phyloP scores from a whole-genome alignment of 2,329 filamentous ascomycete genomes.

The Aspergillus sojae region DNA sequence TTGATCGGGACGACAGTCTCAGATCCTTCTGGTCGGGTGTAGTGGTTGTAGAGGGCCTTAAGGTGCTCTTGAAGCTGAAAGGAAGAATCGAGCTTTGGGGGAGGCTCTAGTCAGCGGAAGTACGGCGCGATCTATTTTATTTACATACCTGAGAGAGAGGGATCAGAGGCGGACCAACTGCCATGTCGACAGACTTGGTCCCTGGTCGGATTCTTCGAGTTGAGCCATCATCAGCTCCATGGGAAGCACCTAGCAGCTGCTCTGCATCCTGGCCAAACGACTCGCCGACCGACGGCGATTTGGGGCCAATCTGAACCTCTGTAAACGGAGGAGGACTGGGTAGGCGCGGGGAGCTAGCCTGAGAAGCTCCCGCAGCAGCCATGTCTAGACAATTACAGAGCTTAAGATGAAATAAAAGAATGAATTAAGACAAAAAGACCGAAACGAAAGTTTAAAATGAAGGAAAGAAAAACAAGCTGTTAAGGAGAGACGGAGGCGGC shows the following conservation, averaged over 20 bases:
- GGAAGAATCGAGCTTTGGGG: conserved; percentile 81
- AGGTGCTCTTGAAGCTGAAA: conserved; percentile 98
- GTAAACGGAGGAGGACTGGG: conserved; percentile 93
- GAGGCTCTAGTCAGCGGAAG: conserved; percentile 17
- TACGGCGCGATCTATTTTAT: conserved; percentile 7
- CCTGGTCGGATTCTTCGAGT: conserved; percentile 87
- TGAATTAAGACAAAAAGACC: neutral
- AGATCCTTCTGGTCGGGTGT: conserved; percentile 64
- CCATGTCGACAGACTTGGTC: conserved; percentile 90
- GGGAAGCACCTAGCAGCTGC: conserved; percentile 55
- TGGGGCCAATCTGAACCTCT: conserved; percentile 86
- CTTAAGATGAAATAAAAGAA: conserved; percentile 13
- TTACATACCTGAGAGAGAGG: conserved; percentile 74
- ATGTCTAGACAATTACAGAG: conserved; percentile 32
- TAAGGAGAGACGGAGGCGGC: conserved; percentile 16
- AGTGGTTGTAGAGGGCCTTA: conserved; percentile 83
- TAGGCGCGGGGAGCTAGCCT: conserved; percentile 82
- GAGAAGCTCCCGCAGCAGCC: conserved; percentile 50
- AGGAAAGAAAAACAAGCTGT: conserved; percentile 3
- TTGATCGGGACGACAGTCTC: conserved; percentile 71
- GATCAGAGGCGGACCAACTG: conserved; percentile 83
- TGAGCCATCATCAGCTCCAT: conserved; percentile 69
- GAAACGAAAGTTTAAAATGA: conserved; percentile 1
- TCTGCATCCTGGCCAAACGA: conserved; percentile 62
- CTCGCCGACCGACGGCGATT: conserved; percentile 70